A percentile compares a stretch with the other conserved stretches of the same genome.
phyloP scores from a whole-genome alignment of 345 rosid species.

The Rhodamnia argentea region DNA sequence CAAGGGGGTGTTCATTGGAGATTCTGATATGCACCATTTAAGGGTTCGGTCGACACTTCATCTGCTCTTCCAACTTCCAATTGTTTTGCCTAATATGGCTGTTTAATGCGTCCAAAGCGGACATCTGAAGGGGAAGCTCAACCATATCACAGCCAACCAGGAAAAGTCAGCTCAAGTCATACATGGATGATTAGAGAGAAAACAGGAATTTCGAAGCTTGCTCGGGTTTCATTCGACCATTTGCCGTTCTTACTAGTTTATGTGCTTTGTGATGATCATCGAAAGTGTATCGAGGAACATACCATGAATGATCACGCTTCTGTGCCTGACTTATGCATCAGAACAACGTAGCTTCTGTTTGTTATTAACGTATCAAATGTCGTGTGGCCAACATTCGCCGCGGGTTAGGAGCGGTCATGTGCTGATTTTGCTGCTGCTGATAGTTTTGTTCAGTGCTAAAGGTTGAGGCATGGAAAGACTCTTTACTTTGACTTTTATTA shows the following conservation, averaged over 20 bases:
- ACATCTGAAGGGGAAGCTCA: constrained; percentile 71
- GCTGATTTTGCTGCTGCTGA: neutral
- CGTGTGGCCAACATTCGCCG: no score
- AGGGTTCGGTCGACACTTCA: neutral
- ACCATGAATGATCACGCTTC: neutral
- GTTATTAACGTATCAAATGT: neutral
- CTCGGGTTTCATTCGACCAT: neutral
- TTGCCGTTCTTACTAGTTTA: neutral
- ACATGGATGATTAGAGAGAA: neutral
- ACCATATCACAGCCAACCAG: constrained; percentile 22
- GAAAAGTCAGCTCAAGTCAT: neutral
- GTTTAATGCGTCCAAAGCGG: constrained; percentile 34
- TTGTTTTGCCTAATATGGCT: neutral
- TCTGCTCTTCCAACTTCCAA: neutral
- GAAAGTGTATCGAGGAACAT: neutral
- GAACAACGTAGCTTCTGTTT: neutral
- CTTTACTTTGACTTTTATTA: neutral
- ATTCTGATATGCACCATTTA: constrained; percentile 96
- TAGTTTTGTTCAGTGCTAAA: neutral
- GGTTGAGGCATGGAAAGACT: neutral
- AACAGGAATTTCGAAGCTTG: neutral
- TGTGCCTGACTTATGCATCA: neutral
- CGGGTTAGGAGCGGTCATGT: no score
- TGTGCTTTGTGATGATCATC: neutral
- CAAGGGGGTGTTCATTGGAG: constrained; percentile 85